A percentile compares a stretch with the other conserved stretches of the same genome.
Evolutionary conservation across 2,329 filamentous ascomycete genomes (phyloP).

Genomic region (Cercospora beticola): DNA sequence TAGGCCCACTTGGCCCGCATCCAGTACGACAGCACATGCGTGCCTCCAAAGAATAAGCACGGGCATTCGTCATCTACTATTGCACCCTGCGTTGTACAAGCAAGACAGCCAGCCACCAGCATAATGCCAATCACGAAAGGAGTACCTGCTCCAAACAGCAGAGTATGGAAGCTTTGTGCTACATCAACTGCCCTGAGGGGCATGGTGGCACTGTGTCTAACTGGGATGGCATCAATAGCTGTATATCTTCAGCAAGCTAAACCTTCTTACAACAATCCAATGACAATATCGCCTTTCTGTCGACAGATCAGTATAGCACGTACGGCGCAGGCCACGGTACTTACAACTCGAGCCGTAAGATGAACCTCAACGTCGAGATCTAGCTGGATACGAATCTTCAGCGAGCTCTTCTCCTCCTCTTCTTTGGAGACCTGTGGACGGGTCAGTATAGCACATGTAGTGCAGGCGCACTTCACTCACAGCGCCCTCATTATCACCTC

Average conservation of each 20-base stretch:
- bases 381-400: slow-evolving; percentile 34
- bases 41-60: background rate
- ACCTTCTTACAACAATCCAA: slow-evolving; percentile 31
- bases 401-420: slow-evolving; percentile 27
- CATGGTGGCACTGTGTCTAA: background rate
- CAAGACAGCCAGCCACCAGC: background rate
- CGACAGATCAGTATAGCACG: too few species aligned
- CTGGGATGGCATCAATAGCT: background rate
- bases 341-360: slow-evolving; percentile 26
- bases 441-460: background rate
- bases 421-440: background rate
- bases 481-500: slow-evolving; percentile 4
- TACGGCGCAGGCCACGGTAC: too few species aligned
- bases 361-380: slow-evolving; percentile 36
- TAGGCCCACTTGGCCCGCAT: background rate
- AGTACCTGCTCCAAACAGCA: background rate
- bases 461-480: background rate
- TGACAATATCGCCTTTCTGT: slow-evolving; percentile 33
- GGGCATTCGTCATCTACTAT: background rate
- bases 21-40: slow-evolving; percentile 2
- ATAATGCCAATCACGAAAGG: background rate
- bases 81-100: background rate
- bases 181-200: background rate
- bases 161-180: background rate
- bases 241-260: background rate